phyloP scores from a whole-genome alignment of 2,329 filamentous ascomycete genomes.

The Monosporascus cannonballus region DNA sequence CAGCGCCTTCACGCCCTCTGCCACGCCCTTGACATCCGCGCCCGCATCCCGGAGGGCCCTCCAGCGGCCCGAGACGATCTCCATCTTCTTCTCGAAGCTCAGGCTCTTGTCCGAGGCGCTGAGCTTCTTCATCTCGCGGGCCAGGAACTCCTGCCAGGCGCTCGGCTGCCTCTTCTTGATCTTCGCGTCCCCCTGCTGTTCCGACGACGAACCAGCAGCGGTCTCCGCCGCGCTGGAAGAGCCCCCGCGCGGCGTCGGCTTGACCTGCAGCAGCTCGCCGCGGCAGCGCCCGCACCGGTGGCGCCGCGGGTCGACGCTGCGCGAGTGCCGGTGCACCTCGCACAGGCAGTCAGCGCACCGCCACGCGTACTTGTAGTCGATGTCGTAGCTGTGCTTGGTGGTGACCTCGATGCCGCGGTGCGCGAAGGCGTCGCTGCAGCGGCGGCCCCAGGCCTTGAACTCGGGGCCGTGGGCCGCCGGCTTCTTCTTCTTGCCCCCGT shows the following conservation, averaged over 20 bases:
- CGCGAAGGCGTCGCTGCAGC: conserved; percentile 50
- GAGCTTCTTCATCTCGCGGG: conserved; percentile 14
- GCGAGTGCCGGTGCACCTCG: conserved; percentile 78
- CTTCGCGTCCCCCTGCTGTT: background rate
- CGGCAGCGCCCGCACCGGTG: conserved; percentile 77
- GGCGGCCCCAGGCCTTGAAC: conserved; percentile 70
- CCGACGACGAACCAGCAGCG: background rate
- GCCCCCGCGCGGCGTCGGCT: conserved; percentile 59
- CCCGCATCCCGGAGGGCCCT: conserved; percentile 33
- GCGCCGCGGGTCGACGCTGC: conserved; percentile 67
- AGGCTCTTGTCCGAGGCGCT: conserved; percentile 19
- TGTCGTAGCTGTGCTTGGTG: conserved; percentile 83
- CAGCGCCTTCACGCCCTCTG: background rate
- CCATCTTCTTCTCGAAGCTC: conserved; percentile 63
- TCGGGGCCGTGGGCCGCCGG: conserved; percentile 71
- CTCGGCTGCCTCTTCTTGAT: conserved; percentile 25
- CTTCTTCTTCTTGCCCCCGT: background rate
- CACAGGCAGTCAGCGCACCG: conserved; percentile 61
- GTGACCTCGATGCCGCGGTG: conserved; percentile 68
- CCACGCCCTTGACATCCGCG: conserved; percentile 24
- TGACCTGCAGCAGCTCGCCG: conserved; percentile 65
- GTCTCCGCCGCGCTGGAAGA: conserved; percentile 6
- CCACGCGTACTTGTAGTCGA: conserved; percentile 92
- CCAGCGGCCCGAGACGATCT: conserved; percentile 49
- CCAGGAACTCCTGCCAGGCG: conserved; percentile 48